Evolutionary conservation across 768 basidiomycete genomes (phyloP).

Genomic region (Mycena galericulata): DNA sequence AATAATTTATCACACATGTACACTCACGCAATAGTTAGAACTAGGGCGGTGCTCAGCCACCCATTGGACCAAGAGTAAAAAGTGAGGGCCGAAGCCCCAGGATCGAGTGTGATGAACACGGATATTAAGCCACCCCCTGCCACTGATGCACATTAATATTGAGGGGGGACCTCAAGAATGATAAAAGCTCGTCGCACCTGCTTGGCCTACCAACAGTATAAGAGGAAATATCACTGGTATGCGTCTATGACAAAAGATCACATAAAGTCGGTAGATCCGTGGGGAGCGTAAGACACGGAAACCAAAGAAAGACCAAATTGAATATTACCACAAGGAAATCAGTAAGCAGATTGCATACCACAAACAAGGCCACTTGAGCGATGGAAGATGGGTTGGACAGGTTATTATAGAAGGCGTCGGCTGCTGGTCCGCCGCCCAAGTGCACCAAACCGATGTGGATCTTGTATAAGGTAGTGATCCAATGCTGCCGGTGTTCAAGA

Average conservation of each 20-base stretch:
- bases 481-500: constrained; percentile 6
- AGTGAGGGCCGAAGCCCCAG: not conserved
- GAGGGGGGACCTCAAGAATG: not conserved
- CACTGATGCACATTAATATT: not conserved
- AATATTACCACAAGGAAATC: constrained; percentile 15
- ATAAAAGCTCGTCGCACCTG: not conserved
- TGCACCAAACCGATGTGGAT: not conserved
- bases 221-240: not conserved
- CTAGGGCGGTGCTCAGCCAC: not conserved
- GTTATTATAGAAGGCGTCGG: not conserved
- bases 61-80: not conserved
- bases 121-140: not conserved
- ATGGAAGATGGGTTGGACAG: not conserved
- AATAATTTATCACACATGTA: too few species aligned
- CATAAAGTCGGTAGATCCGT: constrained; percentile 19
- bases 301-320: not conserved
- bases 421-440: not conserved
- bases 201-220: not conserved
- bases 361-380: not conserved
- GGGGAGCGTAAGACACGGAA: not conserved
- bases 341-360: not conserved
- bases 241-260: not conserved
- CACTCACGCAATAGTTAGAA: not conserved
- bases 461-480: not conserved
- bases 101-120: not conserved